A percentile compares a stretch with the other conserved stretches of the same genome.
Evolutionary conservation across 345 rosid genomes (phyloP).

Genomic region (Lepidium sativum): DNA sequence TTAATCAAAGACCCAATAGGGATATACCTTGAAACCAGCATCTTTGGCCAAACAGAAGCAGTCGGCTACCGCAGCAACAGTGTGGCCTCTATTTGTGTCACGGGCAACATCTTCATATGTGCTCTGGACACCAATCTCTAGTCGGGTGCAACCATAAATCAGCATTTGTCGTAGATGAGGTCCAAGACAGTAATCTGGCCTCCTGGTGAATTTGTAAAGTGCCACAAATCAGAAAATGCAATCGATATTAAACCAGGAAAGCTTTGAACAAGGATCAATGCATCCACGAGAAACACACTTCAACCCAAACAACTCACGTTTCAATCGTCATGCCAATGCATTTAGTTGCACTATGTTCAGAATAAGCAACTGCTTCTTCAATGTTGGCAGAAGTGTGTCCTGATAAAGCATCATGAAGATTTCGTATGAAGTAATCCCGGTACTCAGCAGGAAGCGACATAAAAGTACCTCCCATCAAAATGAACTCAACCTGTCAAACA

Average conservation of each 20-base stretch:
- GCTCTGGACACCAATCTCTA: conserved; percentile 99
- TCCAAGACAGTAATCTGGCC: conserved; percentile 98
- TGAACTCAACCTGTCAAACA: conserved; percentile 80
- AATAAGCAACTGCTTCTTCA: conserved; percentile 94
- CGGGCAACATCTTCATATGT: conserved; percentile 98
- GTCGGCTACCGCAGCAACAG: conserved; percentile 97
- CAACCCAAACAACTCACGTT: conserved; percentile 52
- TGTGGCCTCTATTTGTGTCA: conserved; percentile 97
- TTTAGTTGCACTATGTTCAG: conserved; percentile 88
- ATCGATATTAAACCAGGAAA: too few species aligned
- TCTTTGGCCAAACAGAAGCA: conserved; percentile 97
- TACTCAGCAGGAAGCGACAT: conserved; percentile 96
- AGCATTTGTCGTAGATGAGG: conserved; percentile 98
- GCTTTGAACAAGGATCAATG: too few species aligned
- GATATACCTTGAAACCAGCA: conserved; percentile 91
- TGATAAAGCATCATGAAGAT: conserved; percentile 95
- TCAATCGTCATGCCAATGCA: conserved; percentile 99
- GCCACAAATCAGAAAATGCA: not conserved
- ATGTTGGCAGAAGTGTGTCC: conserved; percentile 94
- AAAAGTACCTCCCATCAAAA: conserved; percentile 97
- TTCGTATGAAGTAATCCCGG: conserved; percentile 84
- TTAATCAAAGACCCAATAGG: not conserved
- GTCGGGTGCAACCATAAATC: conserved; percentile 86
- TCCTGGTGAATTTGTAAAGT: conserved; percentile 41
- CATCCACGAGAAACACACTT: not conserved